Evolutionary conservation across 169 alveolate genomes (phyloP), one percentile per base, ranked within the genome.

Genomic region (Cryptosporidium sp.): DNA sequence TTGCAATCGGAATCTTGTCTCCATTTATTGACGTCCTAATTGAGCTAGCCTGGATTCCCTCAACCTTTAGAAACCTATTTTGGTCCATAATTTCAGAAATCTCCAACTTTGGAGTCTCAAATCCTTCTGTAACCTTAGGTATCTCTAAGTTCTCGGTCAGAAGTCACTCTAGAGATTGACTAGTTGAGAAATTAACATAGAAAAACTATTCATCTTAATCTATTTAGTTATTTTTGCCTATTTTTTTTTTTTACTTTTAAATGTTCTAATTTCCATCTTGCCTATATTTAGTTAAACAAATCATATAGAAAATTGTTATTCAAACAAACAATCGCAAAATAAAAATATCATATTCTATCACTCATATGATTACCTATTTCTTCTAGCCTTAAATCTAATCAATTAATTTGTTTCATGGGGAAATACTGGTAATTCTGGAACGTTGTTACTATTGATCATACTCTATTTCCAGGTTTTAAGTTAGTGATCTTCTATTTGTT

Each of bases 81-180:
- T 80, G 87, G 87, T 80, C 87, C 2, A 80, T 80, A 4, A 80
- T 80, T n/a, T 59, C 73, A 18, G 87, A 80, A 62, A 74, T 80
- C 45, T 80, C 80, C 35, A 48, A 62, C 21, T 80, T 37, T 37
- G 75, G 87, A 14, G 87, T 59, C 9, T 41, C 75, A n/a, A 80
- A 80, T 62, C 68, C 75, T 18, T 73, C 71, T 12, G 71, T 73
- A 21, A 73, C 86, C 12, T 26, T 73, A n/a, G 86, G 86, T 33
- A 31, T 73, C 31, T 51, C 86, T 35, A 73, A 59, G 33, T 39
- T 73, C 21, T 26, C 62, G 12, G n/a, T 73, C n/a, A 12, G 55
- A 37, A 31, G 12, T n/a, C 71, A 35, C 16, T 65, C 71, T 29
- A n/a, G 0, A 65, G 41, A 16, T 65, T 37, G 41, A 55, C 35